These are phyloP conservation scores for Thalassiosira hispida DNA, from an alignment of 352 stramenopile species.

Conservation along the genomic window DNA sequence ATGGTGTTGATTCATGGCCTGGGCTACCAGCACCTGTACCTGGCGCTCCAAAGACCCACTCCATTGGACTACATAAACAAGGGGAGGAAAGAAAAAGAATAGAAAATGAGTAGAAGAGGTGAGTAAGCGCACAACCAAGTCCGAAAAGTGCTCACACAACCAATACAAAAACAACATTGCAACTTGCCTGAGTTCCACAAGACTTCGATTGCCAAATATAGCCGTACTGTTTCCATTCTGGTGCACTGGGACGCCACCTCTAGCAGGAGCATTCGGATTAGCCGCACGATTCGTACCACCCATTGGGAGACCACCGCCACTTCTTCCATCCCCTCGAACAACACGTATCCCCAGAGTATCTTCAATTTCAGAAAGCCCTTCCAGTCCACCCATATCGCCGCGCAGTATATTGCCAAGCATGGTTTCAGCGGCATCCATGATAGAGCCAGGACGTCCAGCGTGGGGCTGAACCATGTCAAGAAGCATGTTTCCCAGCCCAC, in stretches of 20 bases:
- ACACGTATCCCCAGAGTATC: constrained; percentile 78
- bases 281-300: background rate
- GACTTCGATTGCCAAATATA: constrained; percentile 30
- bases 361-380: constrained; percentile 76
- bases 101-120: background rate
- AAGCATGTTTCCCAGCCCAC: constrained; percentile 49
- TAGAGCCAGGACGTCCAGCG: constrained; percentile 1
- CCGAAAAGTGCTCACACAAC: background rate
- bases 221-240: constrained; percentile 17
- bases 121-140: background rate
- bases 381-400: constrained; percentile 53
- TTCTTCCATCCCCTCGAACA: constrained; percentile 38
- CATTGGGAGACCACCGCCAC: background rate
- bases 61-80: constrained; percentile 62
- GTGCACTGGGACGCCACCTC: constrained; percentile 27
- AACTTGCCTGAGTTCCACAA: constrained; percentile 21
- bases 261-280: constrained; percentile 4
- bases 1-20: constrained; percentile 61
- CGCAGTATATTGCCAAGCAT: constrained; percentile 81
- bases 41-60: constrained; percentile 78
- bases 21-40: constrained; percentile 54
- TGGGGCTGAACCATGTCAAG: constrained; percentile 40
- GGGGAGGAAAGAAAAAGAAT: background rate
- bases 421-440: constrained; percentile 70
- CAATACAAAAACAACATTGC: background rate